Evolutionary conservation across 2,329 filamentous ascomycete species (phyloP).

Genomic region (Penicillium sp.): DNA sequence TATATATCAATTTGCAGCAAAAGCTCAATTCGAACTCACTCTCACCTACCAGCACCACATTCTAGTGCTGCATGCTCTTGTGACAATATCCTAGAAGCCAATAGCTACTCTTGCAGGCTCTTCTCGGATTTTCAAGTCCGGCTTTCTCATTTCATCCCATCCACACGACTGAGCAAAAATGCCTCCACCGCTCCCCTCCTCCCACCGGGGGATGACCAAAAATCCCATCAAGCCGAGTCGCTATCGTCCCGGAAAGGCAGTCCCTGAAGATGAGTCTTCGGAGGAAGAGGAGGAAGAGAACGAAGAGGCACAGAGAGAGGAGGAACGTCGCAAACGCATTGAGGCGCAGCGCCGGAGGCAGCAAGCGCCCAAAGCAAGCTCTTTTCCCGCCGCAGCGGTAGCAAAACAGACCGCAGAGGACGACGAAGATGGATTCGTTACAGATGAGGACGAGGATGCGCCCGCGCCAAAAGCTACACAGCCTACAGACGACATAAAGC

Average conservation of each 20-base stretch:
- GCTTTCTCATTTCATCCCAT: background rate
- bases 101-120: background rate
- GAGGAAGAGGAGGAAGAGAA: slow-evolving; percentile 59
- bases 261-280: slow-evolving; percentile 50
- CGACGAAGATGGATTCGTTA: slow-evolving; percentile 63
- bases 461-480: slow-evolving; percentile 16
- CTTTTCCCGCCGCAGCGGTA: slow-evolving; percentile 35
- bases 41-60: background rate
- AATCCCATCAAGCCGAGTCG: slow-evolving; percentile 79
- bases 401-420: slow-evolving; percentile 39
- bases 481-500: slow-evolving; percentile 14
- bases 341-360: slow-evolving; percentile 44
- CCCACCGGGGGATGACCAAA: slow-evolving; percentile 76
- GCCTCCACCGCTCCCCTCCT: slow-evolving; percentile 47
- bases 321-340: slow-evolving; percentile 44
- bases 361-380: slow-evolving; percentile 47
- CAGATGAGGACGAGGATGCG: slow-evolving; percentile 51
- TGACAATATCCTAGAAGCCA: background rate
- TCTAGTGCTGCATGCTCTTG: background rate
- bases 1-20: slow-evolving; percentile 2
- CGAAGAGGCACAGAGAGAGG: slow-evolving; percentile 60
- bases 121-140: background rate
- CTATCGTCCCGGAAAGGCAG: slow-evolving; percentile 80
- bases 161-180: slow-evolving; percentile 26
- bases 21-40: slow-evolving; percentile 7